Percentiles rank a stretch among this genome's conserved stretches.
Evolutionary conservation across 2,329 filamentous ascomycete species (phyloP).

Genomic region (Fusarium chlamydosporum): DNA sequence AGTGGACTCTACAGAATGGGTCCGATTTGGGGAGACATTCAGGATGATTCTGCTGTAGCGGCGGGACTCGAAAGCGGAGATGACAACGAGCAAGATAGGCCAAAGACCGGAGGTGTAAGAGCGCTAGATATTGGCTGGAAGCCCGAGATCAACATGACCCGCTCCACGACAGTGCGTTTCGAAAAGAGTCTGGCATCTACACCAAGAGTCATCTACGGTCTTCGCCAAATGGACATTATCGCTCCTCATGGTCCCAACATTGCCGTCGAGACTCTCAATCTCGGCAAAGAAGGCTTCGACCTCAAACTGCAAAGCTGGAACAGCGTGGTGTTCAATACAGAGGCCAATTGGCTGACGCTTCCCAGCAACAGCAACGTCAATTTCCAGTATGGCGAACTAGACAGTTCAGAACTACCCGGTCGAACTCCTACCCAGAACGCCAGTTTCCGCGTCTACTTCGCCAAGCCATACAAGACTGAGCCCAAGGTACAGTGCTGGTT

Average conservation of each 20-base stretch:
- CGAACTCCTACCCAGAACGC: not conserved
- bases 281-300: not conserved
- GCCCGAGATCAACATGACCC: not conserved
- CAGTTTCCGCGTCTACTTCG: not conserved
- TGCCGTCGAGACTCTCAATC: slow-evolving; percentile 3
- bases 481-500: slow-evolving; percentile 3
- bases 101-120: not conserved
- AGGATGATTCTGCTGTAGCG: not conserved
- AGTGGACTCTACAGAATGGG: slow-evolving; percentile 5
- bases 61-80: not conserved
- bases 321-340: not conserved
- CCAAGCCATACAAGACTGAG: not conserved
- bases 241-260: slow-evolving; percentile 1
- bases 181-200: not conserved
- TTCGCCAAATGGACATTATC: not conserved
- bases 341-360: slow-evolving; percentile 1
- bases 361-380: not conserved
- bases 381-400: not conserved
- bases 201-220: slow-evolving; percentile 1
- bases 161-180: not conserved
- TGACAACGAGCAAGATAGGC: not conserved
- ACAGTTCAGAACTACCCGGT: not conserved
- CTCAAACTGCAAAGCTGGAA: slow-evolving; percentile 5
- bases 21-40: slow-evolving; percentile 8
- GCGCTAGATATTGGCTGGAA: slow-evolving; percentile 4